Percentiles rank a stretch among this genome's conserved stretches.
phyloP scores from a whole-genome alignment of 805 yeast genomes.

The Ogataea glucozyma region DNA sequence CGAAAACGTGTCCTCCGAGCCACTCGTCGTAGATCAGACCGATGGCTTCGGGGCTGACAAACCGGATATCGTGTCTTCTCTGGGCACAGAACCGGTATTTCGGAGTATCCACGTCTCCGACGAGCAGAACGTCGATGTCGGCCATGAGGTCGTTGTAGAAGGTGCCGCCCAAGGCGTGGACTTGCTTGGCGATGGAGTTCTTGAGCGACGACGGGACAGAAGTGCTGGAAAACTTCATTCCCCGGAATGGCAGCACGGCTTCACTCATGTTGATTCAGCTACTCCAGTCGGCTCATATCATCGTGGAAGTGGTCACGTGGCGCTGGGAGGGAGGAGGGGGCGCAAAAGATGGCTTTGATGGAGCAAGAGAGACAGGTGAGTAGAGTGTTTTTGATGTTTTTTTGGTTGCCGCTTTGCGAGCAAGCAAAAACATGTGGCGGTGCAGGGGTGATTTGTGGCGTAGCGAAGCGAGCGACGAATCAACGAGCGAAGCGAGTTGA shows the following conservation, averaged over 20 bases:
- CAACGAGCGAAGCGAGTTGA: too few relatives aligned
- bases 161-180: conserved; percentile 59
- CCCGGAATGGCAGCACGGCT: conserved; percentile 41
- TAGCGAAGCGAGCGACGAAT: too few relatives aligned
- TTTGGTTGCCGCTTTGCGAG: too few relatives aligned
- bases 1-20: conserved; percentile 44
- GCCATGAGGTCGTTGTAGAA: conserved; percentile 59
- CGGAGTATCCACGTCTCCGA: conserved; percentile 58
- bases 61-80: conserved; percentile 55
- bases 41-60: conserved; percentile 51
- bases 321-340: not conserved
- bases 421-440: too few relatives aligned
- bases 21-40: conserved; percentile 48
- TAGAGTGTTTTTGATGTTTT: too few relatives aligned
- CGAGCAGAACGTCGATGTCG: conserved; percentile 58
- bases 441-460: too few relatives aligned
- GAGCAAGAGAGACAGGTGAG: too few relatives aligned
- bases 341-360: too few relatives aligned
- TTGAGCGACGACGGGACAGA: conserved; percentile 45
- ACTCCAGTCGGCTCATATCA: not conserved
- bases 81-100: conserved; percentile 54
- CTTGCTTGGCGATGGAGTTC: conserved; percentile 44
- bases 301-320: not conserved
- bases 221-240: conserved; percentile 58
- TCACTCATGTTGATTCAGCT: conserved; percentile 7